These are phyloP conservation scores for Rosellinia necatrix DNA, from an alignment of 2,329 filamentous ascomycete species.

Conservation along the genomic window DNA sequence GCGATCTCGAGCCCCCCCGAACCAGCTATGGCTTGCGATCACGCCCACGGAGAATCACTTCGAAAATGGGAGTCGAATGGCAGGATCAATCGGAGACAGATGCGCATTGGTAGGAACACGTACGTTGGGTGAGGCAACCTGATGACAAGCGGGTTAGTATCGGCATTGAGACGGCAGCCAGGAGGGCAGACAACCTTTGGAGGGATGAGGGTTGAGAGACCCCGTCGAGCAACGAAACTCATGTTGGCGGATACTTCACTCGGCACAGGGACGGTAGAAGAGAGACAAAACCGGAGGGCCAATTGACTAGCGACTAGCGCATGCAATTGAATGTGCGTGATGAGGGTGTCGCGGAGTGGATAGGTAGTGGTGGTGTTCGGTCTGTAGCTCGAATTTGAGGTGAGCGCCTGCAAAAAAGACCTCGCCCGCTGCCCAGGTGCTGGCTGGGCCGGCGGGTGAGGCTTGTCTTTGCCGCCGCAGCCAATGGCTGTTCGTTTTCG, in stretches of 20 bases:
- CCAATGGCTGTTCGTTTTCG: slow-evolving; percentile 41
- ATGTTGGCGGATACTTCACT: slow-evolving; percentile 62
- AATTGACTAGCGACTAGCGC: slow-evolving; percentile 42
- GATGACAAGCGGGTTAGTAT: slow-evolving; percentile 45
- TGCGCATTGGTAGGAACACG: slow-evolving; percentile 45
- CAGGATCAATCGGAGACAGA: slow-evolving; percentile 8
- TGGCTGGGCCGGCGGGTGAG: too few species aligned
- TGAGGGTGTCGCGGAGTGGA: slow-evolving; percentile 28
- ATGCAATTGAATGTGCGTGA: slow-evolving; percentile 38
- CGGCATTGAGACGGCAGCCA: neutral
- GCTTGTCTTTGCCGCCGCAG: slow-evolving; percentile 41
- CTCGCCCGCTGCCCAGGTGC: slow-evolving; percentile 46
- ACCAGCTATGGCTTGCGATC: neutral
- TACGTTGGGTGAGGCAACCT: slow-evolving; percentile 87
- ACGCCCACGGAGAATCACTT: neutral
- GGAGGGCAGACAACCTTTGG: slow-evolving; percentile 73
- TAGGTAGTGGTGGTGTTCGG: slow-evolving; percentile 27
- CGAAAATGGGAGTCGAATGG: neutral
- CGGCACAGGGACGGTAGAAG: slow-evolving; percentile 31
- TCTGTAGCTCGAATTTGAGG: slow-evolving; percentile 26
- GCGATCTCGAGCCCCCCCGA: neutral
- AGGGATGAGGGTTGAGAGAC: slow-evolving; percentile 97
- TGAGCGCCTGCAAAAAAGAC: slow-evolving; percentile 51
- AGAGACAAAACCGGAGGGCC: slow-evolving; percentile 39
- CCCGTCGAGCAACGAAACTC: slow-evolving; percentile 90